phyloP scores from a whole-genome alignment of 1,284 basidiomycete genomes.

The Coriolopsis trogii region DNA sequence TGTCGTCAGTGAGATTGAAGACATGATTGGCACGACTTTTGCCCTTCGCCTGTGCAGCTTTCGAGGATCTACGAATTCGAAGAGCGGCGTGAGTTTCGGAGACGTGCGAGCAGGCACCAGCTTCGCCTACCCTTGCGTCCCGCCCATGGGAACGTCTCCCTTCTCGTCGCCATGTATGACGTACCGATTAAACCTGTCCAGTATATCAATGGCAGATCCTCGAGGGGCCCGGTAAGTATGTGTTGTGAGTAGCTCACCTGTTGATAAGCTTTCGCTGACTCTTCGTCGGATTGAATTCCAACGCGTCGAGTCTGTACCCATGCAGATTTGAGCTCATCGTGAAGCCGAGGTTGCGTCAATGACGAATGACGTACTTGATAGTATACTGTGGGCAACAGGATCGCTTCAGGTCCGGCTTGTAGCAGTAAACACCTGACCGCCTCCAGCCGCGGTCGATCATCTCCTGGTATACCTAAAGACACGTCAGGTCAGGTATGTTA shows the following conservation, averaged over 20 bases:
- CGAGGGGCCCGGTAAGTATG: background rate
- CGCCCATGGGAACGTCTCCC: constrained; percentile 31
- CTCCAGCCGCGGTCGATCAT: constrained; percentile 94
- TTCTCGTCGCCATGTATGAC: constrained; percentile 53
- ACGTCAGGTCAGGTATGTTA: background rate
- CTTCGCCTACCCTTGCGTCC: background rate
- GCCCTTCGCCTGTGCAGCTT: constrained; percentile 1
- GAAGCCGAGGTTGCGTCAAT: background rate
- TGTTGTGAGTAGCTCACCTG: too few relatives aligned
- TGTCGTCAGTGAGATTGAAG: constrained; percentile 44
- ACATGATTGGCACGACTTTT: constrained; percentile 11
- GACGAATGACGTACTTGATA: constrained; percentile 60
- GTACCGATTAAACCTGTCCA: constrained; percentile 74
- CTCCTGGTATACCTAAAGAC: constrained; percentile 63
- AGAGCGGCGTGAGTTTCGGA: background rate
- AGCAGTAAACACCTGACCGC: constrained; percentile 80
- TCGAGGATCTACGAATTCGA: background rate
- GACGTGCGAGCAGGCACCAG: background rate
- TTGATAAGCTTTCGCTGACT: constrained; percentile 80
- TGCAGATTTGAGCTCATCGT: constrained; percentile 32
- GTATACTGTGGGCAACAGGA: constrained; percentile 95
- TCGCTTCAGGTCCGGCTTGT: constrained; percentile 79
- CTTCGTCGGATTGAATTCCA: constrained; percentile 73
- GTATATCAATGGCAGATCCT: constrained; percentile 49
- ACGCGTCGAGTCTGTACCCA: constrained; percentile 73